Percentiles rank a stretch among this genome's conserved stretches.
Evolutionary conservation across 345 rosid species (phyloP).

Genomic region (Raphanus sativus): DNA sequence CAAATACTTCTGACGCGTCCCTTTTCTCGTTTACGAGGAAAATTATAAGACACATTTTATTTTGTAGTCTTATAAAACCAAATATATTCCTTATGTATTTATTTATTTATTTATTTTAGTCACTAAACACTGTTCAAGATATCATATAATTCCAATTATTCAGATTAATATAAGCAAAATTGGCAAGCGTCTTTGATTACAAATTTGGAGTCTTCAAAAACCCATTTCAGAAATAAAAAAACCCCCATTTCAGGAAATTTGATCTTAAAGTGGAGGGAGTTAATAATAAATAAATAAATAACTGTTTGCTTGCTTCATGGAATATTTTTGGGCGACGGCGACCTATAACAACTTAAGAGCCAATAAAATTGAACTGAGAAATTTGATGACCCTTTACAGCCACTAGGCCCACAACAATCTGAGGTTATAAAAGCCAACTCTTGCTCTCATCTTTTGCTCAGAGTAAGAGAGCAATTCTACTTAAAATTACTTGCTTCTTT

Average conservation of each 20-base stretch:
- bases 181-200: neutral
- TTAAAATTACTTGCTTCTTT: neutral
- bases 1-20: neutral
- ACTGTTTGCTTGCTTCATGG: neutral
- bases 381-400: neutral
- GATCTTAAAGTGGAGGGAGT: neutral
- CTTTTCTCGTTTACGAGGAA: neutral
- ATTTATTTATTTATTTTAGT: neutral
- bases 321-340: neutral
- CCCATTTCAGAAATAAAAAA: too few relatives aligned
- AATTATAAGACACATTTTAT: neutral
- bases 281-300: neutral
- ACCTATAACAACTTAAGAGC: neutral
- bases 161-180: neutral
- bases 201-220: neutral
- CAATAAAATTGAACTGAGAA: neutral
- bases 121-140: neutral
- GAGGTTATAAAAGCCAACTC: conserved; percentile 18
- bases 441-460: neutral
- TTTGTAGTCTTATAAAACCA: neutral
- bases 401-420: neutral
- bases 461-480: conserved; percentile 7
- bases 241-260: neutral
- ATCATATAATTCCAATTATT: neutral
- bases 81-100: neutral